Evolutionary conservation across 2,329 filamentous ascomycete species (phyloP).

Genomic region (Ophiocordyceps robertsii): DNA sequence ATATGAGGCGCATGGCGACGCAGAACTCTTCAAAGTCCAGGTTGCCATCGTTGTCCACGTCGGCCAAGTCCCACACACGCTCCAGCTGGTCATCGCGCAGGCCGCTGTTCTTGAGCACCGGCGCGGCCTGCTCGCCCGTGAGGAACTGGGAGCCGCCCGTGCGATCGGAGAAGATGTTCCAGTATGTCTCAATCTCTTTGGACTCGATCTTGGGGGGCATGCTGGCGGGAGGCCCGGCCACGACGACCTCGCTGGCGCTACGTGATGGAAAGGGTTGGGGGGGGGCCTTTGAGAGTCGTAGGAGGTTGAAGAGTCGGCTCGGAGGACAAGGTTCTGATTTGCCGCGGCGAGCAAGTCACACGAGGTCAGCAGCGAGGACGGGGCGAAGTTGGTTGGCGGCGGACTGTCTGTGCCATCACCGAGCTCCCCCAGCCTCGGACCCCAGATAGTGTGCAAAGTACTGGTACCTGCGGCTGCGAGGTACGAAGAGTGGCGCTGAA

Average conservation of each 20-base stretch:
- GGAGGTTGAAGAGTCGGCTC: neutral
- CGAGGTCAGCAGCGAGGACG: no score
- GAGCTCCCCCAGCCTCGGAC: no score
- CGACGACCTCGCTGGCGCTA: neutral
- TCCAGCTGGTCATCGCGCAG: conserved; percentile 70
- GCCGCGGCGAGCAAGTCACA: no score
- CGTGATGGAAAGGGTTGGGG: neutral
- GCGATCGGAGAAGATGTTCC: conserved; percentile 48
- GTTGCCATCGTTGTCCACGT: conserved; percentile 94
- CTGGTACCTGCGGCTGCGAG: no score
- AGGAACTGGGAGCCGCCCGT: conserved; percentile 47
- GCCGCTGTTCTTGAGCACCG: conserved; percentile 50
- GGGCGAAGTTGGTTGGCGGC: no score
- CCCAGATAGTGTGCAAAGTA: no score
- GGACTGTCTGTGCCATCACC: no score
- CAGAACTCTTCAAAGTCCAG: conserved; percentile 99
- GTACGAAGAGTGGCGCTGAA: no score
- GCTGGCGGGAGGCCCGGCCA: conserved; percentile 10
- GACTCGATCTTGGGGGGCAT: conserved; percentile 51
- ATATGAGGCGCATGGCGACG: conserved; percentile 95
- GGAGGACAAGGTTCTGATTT: no score
- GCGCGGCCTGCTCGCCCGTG: conserved; percentile 47
- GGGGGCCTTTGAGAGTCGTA: neutral
- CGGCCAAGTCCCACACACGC: conserved; percentile 90
- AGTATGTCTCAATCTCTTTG: conserved; percentile 51